A percentile compares a stretch with the other conserved stretches of the same genome.
Evolutionary conservation across 768 basidiomycete species (phyloP).

Genomic region (Mycena vitilis): DNA sequence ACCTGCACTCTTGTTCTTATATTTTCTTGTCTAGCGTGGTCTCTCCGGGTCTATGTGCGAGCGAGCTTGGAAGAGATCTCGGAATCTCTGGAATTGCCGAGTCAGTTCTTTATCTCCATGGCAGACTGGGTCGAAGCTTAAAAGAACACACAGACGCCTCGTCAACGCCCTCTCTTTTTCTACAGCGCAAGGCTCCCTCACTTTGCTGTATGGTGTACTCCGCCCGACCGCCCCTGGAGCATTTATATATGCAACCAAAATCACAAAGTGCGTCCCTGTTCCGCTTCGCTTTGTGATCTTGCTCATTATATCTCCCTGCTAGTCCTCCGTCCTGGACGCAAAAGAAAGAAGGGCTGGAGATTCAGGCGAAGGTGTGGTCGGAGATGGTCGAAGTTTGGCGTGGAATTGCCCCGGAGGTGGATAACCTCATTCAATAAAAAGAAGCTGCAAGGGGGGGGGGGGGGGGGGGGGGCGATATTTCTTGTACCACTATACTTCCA

Average conservation of each 20-base stretch:
- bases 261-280: conserved; percentile 7
- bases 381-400: conserved; percentile 28
- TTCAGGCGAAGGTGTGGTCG: conserved; percentile 22
- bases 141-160: background rate
- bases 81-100: background rate
- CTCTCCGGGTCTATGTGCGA: conserved; percentile 19
- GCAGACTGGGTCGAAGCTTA: too few relatives aligned
- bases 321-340: conserved; percentile 19
- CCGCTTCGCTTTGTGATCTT: background rate
- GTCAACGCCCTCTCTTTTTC: conserved; percentile 1
- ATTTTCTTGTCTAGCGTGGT: conserved; percentile 12
- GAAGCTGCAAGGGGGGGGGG: too few relatives aligned
- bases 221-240: conserved; percentile 20
- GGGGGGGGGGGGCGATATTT: too few relatives aligned
- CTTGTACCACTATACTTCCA: too few relatives aligned
- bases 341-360: conserved; percentile 8
- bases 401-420: conserved; percentile 11
- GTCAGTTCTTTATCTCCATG: background rate
- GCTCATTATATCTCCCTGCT: background rate
- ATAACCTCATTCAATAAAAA: background rate
- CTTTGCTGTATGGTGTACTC: conserved; percentile 13
- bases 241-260: conserved; percentile 14
- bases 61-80: conserved; percentile 14
- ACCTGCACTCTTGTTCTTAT: background rate
- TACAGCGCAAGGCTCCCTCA: conserved; percentile 18